Conservation (phyloP, 768 basidiomycete species). For the Naganishia friedmannii region DNA sequence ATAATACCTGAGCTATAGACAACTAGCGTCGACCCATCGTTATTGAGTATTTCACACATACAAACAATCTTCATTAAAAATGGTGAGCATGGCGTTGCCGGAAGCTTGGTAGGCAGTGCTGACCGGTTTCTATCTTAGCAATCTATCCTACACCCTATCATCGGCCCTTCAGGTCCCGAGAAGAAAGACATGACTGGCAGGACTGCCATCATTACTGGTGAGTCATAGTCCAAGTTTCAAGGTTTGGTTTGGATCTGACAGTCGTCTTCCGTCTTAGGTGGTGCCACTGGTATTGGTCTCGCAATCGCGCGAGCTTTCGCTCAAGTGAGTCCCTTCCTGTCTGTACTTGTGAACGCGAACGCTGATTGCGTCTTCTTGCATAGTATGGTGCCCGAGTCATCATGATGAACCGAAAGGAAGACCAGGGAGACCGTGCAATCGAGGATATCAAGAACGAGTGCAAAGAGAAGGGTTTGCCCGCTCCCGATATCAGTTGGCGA, state of each 20-base stretch:
- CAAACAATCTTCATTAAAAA: neutral
- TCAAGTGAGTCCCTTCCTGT: neutral
- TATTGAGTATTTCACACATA: too few relatives aligned
- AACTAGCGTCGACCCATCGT: too few relatives aligned
- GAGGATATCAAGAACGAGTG: slow-evolving; percentile 39
- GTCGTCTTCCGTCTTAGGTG: slow-evolving; percentile 9
- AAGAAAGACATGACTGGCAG: slow-evolving; percentile 40
- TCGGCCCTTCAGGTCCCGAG: slow-evolving; percentile 45
- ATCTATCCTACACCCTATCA: slow-evolving; percentile 42
- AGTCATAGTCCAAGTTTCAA: neutral
- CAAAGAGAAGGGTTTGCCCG: slow-evolving; percentile 34
- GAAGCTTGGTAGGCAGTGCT: too few relatives aligned
- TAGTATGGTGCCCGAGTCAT: slow-evolving; percentile 36
- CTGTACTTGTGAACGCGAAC: too few relatives aligned
- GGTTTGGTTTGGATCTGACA: too few relatives aligned
- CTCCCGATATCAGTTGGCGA: slow-evolving; percentile 40
- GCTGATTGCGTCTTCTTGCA: slow-evolving; percentile 23
- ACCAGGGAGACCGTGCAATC: slow-evolving; percentile 49
- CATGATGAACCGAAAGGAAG: slow-evolving; percentile 49
- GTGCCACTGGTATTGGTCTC: slow-evolving; percentile 37
- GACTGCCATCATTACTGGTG: slow-evolving; percentile 41
- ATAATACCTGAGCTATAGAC: too few relatives aligned
- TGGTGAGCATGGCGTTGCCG: neutral
- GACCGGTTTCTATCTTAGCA: slow-evolving; percentile 31
- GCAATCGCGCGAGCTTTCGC: slow-evolving; percentile 43